These are phyloP conservation scores for Cyclotella cryptica DNA, from an alignment of 108 stramenopile genomes.

Conservation along the genomic window DNA sequence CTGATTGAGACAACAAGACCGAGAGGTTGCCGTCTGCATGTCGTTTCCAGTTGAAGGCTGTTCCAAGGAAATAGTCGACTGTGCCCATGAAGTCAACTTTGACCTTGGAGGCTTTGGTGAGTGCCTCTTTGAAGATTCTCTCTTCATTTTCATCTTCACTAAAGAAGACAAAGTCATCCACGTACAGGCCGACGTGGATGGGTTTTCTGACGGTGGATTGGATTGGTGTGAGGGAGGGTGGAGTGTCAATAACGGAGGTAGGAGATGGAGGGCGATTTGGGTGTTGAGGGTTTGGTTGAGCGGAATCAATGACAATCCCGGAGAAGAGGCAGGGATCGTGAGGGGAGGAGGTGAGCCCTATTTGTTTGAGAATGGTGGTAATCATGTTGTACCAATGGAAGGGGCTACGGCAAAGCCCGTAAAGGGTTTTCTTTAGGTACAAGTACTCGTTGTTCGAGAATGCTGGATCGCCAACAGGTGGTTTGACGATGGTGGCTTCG, in stretches of 20 bases:
- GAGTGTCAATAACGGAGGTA: no score
- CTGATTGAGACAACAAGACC: conserved; percentile 24
- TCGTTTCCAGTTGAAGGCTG: conserved; percentile 9
- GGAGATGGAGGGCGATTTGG: no score
- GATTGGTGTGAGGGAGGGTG: not conserved
- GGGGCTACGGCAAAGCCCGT: conserved; percentile 13
- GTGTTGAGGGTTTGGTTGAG: no score
- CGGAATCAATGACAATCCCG: not conserved
- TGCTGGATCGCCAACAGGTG: not conserved
- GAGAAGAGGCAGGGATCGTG: conserved; percentile 12
- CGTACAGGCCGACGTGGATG: conserved; percentile 7
- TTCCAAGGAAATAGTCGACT: conserved; percentile 24
- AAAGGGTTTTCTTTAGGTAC: conserved; percentile 17
- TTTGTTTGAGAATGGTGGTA: not conserved
- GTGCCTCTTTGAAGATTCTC: no score
- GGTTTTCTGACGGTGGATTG: no score
- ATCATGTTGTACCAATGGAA: conserved; percentile 35
- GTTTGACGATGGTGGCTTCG: not conserved
- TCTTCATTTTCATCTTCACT: not conserved
- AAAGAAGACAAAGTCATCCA: conserved; percentile 23
- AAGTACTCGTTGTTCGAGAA: not conserved
- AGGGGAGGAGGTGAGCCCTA: not conserved
- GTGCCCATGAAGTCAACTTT: conserved; percentile 15
- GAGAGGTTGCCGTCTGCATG: not conserved
- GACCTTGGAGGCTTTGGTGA: no score